These are phyloP conservation scores for Rhododendron henanense DNA, from an alignment of 148 eudicot species.

Conservation along the genomic window DNA sequence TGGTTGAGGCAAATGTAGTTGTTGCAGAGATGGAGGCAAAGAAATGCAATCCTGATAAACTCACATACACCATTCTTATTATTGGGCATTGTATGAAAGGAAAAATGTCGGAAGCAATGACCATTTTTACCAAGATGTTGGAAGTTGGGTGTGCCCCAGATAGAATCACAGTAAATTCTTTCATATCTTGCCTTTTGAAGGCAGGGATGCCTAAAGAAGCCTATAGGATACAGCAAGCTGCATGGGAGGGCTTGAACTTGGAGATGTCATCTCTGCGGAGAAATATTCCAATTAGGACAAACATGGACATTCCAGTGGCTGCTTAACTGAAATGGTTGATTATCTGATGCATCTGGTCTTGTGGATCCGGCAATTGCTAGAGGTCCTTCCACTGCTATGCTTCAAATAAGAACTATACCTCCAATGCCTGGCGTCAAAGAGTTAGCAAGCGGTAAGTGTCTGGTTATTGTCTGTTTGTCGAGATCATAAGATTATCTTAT, in stretches of 20 bases:
- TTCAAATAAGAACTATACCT: neutral
- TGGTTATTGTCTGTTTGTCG: neutral
- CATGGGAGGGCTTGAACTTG: constrained; percentile 27
- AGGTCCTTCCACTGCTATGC: constrained; percentile 3
- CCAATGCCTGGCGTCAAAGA: neutral
- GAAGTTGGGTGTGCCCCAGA: constrained; percentile 69
- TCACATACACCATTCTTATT: constrained; percentile 88
- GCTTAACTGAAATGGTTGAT: constrained; percentile 27
- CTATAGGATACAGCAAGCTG: constrained; percentile 41
- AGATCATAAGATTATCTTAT: neutral
- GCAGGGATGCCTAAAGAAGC: constrained; percentile 92
- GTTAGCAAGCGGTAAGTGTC: neutral
- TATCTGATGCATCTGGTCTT: constrained; percentile 4
- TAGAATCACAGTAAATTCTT: constrained; percentile 54
- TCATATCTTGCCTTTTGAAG: constrained; percentile 64
- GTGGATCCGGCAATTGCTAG: neutral
- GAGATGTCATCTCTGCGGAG: constrained; percentile 32
- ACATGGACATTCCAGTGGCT: constrained; percentile 56
- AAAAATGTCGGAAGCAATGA: constrained; percentile 70
- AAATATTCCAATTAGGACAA: constrained; percentile 18
- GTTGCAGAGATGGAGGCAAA: constrained; percentile 75
- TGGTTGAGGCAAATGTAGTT: constrained; percentile 75
- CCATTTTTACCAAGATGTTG: constrained; percentile 66
- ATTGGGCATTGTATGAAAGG: constrained; percentile 96
- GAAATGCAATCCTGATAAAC: constrained; percentile 64